phyloP scores from a whole-genome alignment of 2,329 filamentous ascomycete genomes.

The Cladosporium cucumerinum region DNA sequence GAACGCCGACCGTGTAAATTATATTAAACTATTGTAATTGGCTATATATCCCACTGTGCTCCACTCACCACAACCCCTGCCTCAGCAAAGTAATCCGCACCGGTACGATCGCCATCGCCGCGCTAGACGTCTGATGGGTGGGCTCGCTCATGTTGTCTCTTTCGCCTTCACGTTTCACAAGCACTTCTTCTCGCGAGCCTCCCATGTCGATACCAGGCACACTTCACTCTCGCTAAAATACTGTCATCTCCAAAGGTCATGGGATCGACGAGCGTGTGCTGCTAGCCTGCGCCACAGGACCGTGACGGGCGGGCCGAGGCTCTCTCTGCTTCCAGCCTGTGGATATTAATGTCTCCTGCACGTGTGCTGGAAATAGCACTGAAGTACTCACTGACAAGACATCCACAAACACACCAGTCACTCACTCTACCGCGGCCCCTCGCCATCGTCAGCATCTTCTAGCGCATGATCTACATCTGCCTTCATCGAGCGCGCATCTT shows the following conservation, averaged over 20 bases:
- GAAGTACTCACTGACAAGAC: background rate
- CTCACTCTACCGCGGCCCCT: background rate
- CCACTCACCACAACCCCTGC: background rate
- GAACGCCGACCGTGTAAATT: background rate
- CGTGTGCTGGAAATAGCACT: background rate
- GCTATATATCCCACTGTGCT: fast-evolving
- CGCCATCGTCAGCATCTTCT: background rate
- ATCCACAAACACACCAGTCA: background rate
- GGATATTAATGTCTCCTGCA: background rate
- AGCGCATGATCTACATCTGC: background rate
- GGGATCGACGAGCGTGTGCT: background rate
- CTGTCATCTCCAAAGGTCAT: too few species aligned
- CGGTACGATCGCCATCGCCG: background rate
- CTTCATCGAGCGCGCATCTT: background rate
- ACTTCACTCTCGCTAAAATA: too few species aligned
- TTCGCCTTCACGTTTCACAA: constrained; percentile 10
- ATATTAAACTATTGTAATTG: background rate
- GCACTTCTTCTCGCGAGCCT: background rate
- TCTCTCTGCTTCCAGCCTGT: background rate
- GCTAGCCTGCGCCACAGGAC: background rate
- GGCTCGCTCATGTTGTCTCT: background rate
- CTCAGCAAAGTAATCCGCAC: background rate
- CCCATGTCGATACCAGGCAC: background rate
- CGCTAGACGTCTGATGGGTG: background rate
- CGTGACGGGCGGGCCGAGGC: background rate